Percentiles rank a stretch among this genome's conserved stretches.
Conservation (phyloP, 225 moss, liverwort and hornwort species). For the Straminergon stramineum region DNA sequence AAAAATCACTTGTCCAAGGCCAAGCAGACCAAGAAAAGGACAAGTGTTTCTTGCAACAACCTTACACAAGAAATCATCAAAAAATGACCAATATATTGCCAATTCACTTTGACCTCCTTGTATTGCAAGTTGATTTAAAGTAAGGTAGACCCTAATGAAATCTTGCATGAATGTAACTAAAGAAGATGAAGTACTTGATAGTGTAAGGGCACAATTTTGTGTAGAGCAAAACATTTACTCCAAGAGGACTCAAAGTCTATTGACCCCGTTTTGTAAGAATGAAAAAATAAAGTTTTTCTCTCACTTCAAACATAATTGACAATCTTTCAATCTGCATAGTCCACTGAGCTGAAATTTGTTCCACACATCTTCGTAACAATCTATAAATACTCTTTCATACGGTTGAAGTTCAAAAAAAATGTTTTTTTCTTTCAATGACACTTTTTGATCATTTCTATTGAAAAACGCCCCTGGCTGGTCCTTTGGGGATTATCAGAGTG, state of each 20-base stretch:
- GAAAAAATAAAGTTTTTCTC: not conserved
- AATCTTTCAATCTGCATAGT: not conserved
- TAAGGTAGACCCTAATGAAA: accelerated
- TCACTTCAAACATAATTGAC: not conserved
- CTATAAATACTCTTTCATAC: not conserved
- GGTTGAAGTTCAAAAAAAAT: not conserved
- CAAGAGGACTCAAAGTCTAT: accelerated
- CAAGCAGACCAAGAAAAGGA: no score
- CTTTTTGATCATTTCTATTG: no score
- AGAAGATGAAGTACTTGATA: not conserved
- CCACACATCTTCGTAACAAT: not conserved
- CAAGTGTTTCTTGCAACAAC: no score
- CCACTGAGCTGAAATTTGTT: not conserved
- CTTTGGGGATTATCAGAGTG: not conserved
- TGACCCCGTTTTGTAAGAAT: accelerated
- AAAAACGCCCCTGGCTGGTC: not conserved
- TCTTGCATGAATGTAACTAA: not conserved
- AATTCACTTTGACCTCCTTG: not conserved
- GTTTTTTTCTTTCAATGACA: not conserved
- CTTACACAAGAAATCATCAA: no score
- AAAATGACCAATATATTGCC: not conserved
- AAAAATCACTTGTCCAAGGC: no score
- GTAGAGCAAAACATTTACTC: accelerated
- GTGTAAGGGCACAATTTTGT: not conserved
- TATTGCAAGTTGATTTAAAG: not conserved